Evolutionary conservation across 2,329 filamentous ascomycete genomes (phyloP).

Genomic region (Neonectria sp.): DNA sequence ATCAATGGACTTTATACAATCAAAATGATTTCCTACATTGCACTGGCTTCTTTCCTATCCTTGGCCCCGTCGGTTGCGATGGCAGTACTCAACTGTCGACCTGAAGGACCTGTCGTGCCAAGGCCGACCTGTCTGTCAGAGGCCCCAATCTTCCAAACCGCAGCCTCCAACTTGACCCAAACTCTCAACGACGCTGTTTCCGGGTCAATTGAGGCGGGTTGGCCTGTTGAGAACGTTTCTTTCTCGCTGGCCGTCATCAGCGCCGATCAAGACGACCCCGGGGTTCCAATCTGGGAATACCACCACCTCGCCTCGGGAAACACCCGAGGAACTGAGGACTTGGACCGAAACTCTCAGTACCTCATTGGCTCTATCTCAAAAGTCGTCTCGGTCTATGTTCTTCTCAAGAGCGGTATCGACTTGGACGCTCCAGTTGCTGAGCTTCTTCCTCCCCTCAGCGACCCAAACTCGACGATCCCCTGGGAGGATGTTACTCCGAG

Average conservation of each 20-base stretch:
- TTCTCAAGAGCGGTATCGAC: slow-evolving; percentile 54
- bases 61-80: not conserved
- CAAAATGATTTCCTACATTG: slow-evolving; percentile 15
- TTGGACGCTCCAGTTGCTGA: slow-evolving; percentile 52
- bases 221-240: slow-evolving; percentile 54
- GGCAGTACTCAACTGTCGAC: slow-evolving; percentile 47
- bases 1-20: not conserved
- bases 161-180: slow-evolving; percentile 47
- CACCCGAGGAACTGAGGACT: slow-evolving; percentile 50
- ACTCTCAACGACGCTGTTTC: slow-evolving; percentile 50
- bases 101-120: slow-evolving; percentile 51
- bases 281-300: slow-evolving; percentile 57
- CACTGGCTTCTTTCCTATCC: not conserved
- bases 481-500: slow-evolving; percentile 57
- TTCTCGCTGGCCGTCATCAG: slow-evolving; percentile 57
- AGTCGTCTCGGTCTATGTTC: slow-evolving; percentile 54
- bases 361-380: slow-evolving; percentile 60
- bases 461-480: slow-evolving; percentile 42
- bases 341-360: slow-evolving; percentile 57
- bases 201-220: slow-evolving; percentile 53
- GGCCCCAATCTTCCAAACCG: slow-evolving; percentile 48
- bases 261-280: slow-evolving; percentile 44
- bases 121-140: slow-evolving; percentile 44
- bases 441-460: slow-evolving; percentile 52
- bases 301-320: slow-evolving; percentile 56